Base-by-base conservation (phyloP, 345 rosid species). In the Salix purpurea region DNA sequence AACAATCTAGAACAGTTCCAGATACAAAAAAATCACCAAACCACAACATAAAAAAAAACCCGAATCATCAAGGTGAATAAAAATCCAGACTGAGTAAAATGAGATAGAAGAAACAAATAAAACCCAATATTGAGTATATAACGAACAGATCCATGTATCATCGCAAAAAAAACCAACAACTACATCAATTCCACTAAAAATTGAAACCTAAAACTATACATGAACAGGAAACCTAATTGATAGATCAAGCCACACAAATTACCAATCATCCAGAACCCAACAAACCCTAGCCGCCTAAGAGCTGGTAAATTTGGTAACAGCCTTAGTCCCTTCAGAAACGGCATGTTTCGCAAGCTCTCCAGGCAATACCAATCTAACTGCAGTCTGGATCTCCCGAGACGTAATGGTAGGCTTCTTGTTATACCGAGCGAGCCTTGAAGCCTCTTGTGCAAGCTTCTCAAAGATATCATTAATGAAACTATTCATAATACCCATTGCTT, bases 401-500 rank as follows among this genome's bases (percentile, higher is more conserved):
- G 82, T 74, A 36, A 79, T 79, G 30, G 77, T 79, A 0, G 82
- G 82, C 74, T 79, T 79, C 74, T 74, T 79, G 77, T 79, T 78
- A 13, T 73, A 78, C 62, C 81, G 40, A 3, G 81, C 81, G 10
- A 78, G 77, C 30, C 77, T 67, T 0, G 81, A 66, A 2, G 77
- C 0, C 42, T 78, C 81, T 34, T 78, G 81, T 1, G 81, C 81
- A 2, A 78, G 77, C 70, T 78, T 78, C 65, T 78, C 81, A 24
- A 78, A 73, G 64, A 78, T 78, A 32, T 78, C 81, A 23, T 78
- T 78, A 65, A 78, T 78, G 69, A 78, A 78, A 19, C 77, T 73
- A 73, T 78, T 78, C 81, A 78, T 78, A 9, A 78, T 78, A 36
- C 81, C 81, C 81, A 78, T 78, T 2, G 81, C 81, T 39, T 78